These are phyloP conservation scores for Colletotrichum nymphaeae DNA, from an alignment of 2,329 filamentous ascomycete species.

Conservation along the genomic window DNA sequence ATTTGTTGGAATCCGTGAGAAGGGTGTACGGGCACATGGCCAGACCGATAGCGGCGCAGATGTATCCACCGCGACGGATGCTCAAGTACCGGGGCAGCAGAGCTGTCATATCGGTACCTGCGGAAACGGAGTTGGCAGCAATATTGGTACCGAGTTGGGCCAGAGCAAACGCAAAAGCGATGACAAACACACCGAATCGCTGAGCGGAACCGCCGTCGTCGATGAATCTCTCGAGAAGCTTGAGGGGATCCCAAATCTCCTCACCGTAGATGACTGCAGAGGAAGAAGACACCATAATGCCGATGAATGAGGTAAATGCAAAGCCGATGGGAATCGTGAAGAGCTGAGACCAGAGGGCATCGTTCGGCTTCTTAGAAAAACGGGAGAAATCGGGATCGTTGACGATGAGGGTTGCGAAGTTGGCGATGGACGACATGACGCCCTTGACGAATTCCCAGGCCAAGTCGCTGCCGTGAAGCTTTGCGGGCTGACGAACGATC, in stretches of 20 bases:
- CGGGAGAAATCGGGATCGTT: slow-evolving; percentile 88
- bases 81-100: slow-evolving; percentile 83
- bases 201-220: slow-evolving; percentile 75
- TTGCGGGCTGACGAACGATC: slow-evolving; percentile 77
- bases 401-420: slow-evolving; percentile 88
- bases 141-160: slow-evolving; percentile 90
- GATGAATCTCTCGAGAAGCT: slow-evolving; percentile 74
- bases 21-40: slow-evolving; percentile 91
- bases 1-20: slow-evolving; percentile 79
- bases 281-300: slow-evolving; percentile 81
- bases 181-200: slow-evolving; percentile 81
- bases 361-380: slow-evolving; percentile 80
- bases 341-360: slow-evolving; percentile 85
- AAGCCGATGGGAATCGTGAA: slow-evolving; percentile 79
- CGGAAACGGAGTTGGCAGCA: slow-evolving; percentile 86
- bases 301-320: slow-evolving; percentile 85
- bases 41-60: slow-evolving; percentile 83
- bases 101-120: slow-evolving; percentile 85
- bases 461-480: slow-evolving; percentile 73
- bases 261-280: slow-evolving; percentile 74
- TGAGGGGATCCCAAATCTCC: slow-evolving; percentile 78
- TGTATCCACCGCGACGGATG: slow-evolving; percentile 88
- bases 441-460: slow-evolving; percentile 87
- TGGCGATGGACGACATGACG: slow-evolving; percentile 90
- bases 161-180: slow-evolving; percentile 76